Percentiles rank a stretch among this genome's conserved stretches.
These are phyloP conservation scores for Candida morakotiae DNA, from an alignment of 805 yeast species.

Conservation along the genomic window DNA sequence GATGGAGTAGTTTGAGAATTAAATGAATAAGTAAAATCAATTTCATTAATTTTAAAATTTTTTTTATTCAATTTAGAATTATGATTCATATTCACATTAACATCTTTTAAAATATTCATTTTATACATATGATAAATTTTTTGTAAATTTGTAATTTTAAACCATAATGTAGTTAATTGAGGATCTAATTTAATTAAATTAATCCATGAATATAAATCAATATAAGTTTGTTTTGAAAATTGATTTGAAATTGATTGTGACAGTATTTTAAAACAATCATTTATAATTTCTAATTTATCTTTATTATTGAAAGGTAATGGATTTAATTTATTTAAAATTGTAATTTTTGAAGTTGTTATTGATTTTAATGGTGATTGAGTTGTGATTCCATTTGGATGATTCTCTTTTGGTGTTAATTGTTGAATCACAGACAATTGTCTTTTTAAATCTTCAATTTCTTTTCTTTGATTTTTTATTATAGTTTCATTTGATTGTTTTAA, in stretches of 20 bases:
- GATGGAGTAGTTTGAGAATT: slow-evolving; percentile 3
- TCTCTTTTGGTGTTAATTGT: slow-evolving; percentile 11
- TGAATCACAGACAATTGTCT: slow-evolving; percentile 21
- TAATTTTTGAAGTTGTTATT: slow-evolving; percentile 6
- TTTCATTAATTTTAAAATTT: slow-evolving; percentile 16
- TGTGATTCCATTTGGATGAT: not conserved
- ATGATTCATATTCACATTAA: slow-evolving; percentile 2
- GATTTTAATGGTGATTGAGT: not conserved
- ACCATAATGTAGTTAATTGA: slow-evolving; percentile 37
- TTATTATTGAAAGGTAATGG: slow-evolving; percentile 9
- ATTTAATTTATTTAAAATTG: slow-evolving; percentile 20
- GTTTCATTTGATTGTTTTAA: slow-evolving; percentile 16
- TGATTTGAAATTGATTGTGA: not conserved
- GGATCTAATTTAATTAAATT: slow-evolving; percentile 37
- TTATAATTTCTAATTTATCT: slow-evolving; percentile 12
- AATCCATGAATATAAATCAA: slow-evolving; percentile 35
- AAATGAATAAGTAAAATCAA: slow-evolving; percentile 19
- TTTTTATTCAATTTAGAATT: not conserved
- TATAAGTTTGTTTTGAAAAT: slow-evolving; percentile 4
- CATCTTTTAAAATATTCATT: slow-evolving; percentile 12
- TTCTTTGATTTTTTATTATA: slow-evolving; percentile 21
- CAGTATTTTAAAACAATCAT: slow-evolving; percentile 10
- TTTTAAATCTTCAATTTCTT: slow-evolving; percentile 28
- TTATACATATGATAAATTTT: slow-evolving; percentile 37
- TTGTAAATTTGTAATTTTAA: slow-evolving; percentile 36